Evolutionary conservation across 148 eudicot genomes (phyloP), one percentile per base, ranked within the genome.

Genomic region (Limonium bicolor): DNA sequence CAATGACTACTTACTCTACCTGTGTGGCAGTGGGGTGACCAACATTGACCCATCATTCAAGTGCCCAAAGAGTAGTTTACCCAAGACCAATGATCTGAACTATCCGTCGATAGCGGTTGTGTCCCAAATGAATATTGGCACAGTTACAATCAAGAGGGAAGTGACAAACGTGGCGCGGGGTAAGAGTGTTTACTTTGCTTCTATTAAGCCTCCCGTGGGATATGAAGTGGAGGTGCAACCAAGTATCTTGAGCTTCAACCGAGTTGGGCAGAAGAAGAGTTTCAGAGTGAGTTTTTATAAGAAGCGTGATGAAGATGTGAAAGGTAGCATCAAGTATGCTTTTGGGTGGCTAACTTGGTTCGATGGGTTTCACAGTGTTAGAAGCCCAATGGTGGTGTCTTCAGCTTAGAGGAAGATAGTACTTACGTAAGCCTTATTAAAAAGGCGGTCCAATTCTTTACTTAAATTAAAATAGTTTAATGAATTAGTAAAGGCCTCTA

Each of bases 31-130:
- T 17, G 71, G 71, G 2, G 7, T 54, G 1, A 50, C 31, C 20
- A 54, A 45, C 3, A 13, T 68, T 9, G 72, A 69, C 37, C 47
- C 65, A 32, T 52, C 68, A 2, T 76, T 66, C 53, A 65, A 59
- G 39, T 83, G 94, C 48, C 94, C 96, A 0, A 32, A 64, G 51
- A 26, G 12, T 20, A 19, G 9, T 5, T 12, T 69, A 26, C 78
- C 74, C 0, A 29, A 60, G 22, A 18, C 61, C 6, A 48, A 48
- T 37, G 64, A 72, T 38, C 61, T 86, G 43, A 86, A 86, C 51
- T 69, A 78, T 35, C 96, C 96, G 8, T 81, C 93, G 6, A 37
- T 86, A 7, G 70, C 96, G 3, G 59, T 84, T n/a, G n/a, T n/a
- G n/a, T 58, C 76, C 47, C 63, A 59, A 2, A 57, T 73, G 46